These are phyloP conservation scores for Vigna hirtella DNA, from an alignment of 306 rosid genomes.

Conservation along the genomic window DNA sequence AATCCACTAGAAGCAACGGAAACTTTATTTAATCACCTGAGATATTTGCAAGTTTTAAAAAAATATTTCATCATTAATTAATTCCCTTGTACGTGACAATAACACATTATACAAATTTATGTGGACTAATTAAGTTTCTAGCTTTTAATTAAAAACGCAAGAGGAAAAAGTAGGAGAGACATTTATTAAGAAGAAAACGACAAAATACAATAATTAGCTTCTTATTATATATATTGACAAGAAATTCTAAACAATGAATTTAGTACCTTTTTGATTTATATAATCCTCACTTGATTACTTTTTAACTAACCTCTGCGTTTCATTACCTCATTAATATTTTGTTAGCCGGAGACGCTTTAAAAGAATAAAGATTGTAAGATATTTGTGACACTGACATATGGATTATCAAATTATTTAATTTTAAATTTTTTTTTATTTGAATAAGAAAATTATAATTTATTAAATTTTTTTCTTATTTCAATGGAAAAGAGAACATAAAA, in stretches of 20 bases:
- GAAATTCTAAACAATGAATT: no score
- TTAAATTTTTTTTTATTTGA: no score
- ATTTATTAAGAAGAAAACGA: background rate
- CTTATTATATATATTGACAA: background rate
- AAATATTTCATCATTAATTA: no score
- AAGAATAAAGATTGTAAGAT: background rate
- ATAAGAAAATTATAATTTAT: no score
- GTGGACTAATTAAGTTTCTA: background rate
- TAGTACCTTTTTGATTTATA: background rate
- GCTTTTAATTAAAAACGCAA: background rate
- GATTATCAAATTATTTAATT: background rate
- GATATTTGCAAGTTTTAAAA: background rate
- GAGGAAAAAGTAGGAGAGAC: background rate
- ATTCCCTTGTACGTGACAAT: no score
- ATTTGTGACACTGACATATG: conserved; percentile 1
- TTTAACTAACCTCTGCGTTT: background rate
- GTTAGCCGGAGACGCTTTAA: background rate
- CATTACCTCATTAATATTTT: background rate
- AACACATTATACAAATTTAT: background rate
- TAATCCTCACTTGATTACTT: background rate
- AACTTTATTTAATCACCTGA: conserved; percentile 19
- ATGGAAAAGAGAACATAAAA: no score
- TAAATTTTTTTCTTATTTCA: no score
- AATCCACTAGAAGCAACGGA: conserved; percentile 4
- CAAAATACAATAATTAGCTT: background rate